A percentile compares a stretch with the other conserved stretches of the same genome.
Conservation (phyloP, 2,329 filamentous ascomycete genomes). For the Lizonia empirigonia region DNA sequence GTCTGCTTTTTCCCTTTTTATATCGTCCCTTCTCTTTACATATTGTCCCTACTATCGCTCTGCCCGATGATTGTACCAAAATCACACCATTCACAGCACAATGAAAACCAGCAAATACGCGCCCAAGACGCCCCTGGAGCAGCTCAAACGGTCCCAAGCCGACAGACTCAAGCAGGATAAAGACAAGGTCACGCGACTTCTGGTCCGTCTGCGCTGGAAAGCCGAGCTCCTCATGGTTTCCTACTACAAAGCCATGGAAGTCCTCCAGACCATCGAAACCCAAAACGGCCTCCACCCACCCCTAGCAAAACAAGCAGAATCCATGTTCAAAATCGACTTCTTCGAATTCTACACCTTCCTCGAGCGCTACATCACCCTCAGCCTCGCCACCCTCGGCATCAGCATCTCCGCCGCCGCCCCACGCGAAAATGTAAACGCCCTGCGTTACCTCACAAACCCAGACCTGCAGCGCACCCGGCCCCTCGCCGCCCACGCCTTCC, state of each 20-base stretch:
- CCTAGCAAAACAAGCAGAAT: slow-evolving; percentile 37
- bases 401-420: slow-evolving; percentile 47
- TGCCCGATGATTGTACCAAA: too few relatives aligned
- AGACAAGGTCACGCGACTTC: slow-evolving; percentile 32
- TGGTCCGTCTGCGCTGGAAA: slow-evolving; percentile 44
- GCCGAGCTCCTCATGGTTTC: slow-evolving; percentile 41
- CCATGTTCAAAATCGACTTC: slow-evolving; percentile 78
- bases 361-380: slow-evolving; percentile 71
- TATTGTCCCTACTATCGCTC: too few relatives aligned
- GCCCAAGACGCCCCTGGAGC: slow-evolving; percentile 37
- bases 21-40: too few relatives aligned
- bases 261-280: slow-evolving; percentile 25
- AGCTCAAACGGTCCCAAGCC: slow-evolving; percentile 29
- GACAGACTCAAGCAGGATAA: slow-evolving; percentile 41
- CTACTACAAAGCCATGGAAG: slow-evolving; percentile 37
- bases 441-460: slow-evolving; percentile 43
- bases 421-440: slow-evolving; percentile 32
- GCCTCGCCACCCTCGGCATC: slow-evolving; percentile 69
- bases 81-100: too few relatives aligned
- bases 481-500: slow-evolving; percentile 61
- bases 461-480: slow-evolving; percentile 28
- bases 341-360: slow-evolving; percentile 77
- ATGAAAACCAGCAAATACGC: slow-evolving; percentile 42
- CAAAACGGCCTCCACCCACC: slow-evolving; percentile 18
- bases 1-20: too few relatives aligned